phyloP scores from a whole-genome alignment of 257 asterid genomes.

The Nicotiana otophora region DNA sequence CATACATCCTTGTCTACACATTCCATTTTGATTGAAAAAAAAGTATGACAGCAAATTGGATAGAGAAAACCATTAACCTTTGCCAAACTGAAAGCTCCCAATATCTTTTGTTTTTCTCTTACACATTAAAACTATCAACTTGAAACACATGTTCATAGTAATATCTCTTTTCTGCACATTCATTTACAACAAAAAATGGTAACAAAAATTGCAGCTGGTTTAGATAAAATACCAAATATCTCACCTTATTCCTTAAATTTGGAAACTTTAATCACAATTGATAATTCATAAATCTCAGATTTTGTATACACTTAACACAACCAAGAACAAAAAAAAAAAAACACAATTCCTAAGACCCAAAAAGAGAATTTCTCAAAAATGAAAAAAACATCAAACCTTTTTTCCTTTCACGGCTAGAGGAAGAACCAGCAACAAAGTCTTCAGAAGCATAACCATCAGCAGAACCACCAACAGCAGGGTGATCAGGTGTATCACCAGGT shows the following conservation, averaged over 20 bases:
- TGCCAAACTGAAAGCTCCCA: constrained; percentile 1
- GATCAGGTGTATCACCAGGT: constrained; percentile 84
- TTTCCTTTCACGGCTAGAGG: constrained; percentile 89
- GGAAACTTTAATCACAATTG: not conserved
- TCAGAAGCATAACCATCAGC: constrained; percentile 94
- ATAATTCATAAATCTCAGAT: not conserved
- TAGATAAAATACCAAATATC: not conserved
- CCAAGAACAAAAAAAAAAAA: not conserved
- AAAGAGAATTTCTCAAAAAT: not conserved
- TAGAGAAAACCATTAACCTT: not conserved
- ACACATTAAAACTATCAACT: not conserved
- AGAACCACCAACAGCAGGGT: constrained; percentile 55
- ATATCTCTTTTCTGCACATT: not conserved
- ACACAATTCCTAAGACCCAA: not conserved
- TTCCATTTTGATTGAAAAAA: not conserved
- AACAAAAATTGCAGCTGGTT: not conserved
- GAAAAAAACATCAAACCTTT: constrained; percentile 46
- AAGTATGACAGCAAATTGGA: not conserved
- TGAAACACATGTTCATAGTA: not conserved
- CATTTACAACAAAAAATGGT: not conserved
- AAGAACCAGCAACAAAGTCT: constrained; percentile 86
- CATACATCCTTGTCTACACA: not conserved
- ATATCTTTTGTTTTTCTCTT: not conserved
- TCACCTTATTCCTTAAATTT: not conserved
- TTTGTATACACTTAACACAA: not conserved